Evolutionary conservation across 2,329 filamentous ascomycete species (phyloP).

Genomic region (Aureobasidium sp.): DNA sequence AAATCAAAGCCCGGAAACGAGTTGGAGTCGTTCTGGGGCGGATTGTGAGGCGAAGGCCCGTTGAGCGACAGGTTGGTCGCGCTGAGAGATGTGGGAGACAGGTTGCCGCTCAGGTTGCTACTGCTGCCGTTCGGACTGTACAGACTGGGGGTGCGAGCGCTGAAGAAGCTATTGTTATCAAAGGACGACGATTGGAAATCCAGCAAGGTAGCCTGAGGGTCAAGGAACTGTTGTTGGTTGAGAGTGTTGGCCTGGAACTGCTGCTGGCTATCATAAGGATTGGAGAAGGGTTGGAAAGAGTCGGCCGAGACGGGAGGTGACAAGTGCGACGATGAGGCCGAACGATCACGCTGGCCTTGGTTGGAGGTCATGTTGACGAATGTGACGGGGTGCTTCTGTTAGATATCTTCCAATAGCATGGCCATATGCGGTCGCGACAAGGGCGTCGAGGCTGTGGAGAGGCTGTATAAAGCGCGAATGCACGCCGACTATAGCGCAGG

Average conservation of each 20-base stretch:
- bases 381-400: not conserved
- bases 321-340: slow-evolving; percentile 10
- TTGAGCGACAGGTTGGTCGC: slow-evolving; percentile 24
- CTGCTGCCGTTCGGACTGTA: slow-evolving; percentile 27
- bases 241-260: not conserved
- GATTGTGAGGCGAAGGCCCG: slow-evolving; percentile 18
- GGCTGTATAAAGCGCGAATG: slow-evolving; percentile 9
- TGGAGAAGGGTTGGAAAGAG: slow-evolving; percentile 2
- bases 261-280: slow-evolving; percentile 3
- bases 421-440: slow-evolving; percentile 5
- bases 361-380: slow-evolving; percentile 5
- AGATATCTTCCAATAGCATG: slow-evolving; percentile 13
- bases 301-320: slow-evolving; percentile 2
- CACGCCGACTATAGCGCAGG: not conserved
- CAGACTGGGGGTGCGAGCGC: slow-evolving; percentile 20
- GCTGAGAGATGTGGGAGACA: slow-evolving; percentile 26
- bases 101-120: slow-evolving; percentile 31
- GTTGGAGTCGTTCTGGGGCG: slow-evolving; percentile 24
- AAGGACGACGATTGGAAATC: slow-evolving; percentile 2
- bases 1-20: slow-evolving; percentile 52
- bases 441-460: slow-evolving; percentile 11
- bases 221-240: slow-evolving; percentile 12
- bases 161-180: slow-evolving; percentile 35
- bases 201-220: slow-evolving; percentile 13
- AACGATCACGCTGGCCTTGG: slow-evolving; percentile 5